Conservation (phyloP, 805 yeast species). For the Candida hungchunana region DNA sequence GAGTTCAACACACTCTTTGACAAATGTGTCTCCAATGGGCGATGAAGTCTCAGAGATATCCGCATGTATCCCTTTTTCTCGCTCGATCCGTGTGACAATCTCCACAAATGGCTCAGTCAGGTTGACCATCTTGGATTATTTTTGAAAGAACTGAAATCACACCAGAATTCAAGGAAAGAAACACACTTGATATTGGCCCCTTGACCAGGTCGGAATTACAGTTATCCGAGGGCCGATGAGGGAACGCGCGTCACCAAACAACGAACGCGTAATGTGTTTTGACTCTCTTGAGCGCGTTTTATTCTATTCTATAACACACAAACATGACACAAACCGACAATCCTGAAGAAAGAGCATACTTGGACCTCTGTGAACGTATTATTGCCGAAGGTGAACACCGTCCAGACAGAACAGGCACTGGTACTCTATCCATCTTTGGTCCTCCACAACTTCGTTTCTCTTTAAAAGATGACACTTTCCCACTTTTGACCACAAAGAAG, state of each 20-base stretch:
- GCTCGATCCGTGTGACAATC: constrained; percentile 12
- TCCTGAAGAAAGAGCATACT: constrained; percentile 76
- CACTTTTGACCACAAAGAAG: constrained; percentile 87
- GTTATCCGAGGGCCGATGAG: too few relatives aligned
- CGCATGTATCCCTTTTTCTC: constrained; percentile 7
- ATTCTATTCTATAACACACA: too few relatives aligned
- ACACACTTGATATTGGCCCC: too few relatives aligned
- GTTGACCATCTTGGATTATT: constrained; percentile 14
- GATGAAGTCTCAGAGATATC: not conserved
- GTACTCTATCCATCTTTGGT: constrained; percentile 85
- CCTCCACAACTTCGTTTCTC: constrained; percentile 93
- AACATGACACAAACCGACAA: too few relatives aligned
- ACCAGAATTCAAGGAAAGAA: too few relatives aligned
- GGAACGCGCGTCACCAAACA: too few relatives aligned
- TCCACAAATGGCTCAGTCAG: constrained; percentile 13
- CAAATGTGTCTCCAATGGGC: constrained; percentile 20
- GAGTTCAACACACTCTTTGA: constrained; percentile 21
- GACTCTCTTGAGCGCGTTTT: too few relatives aligned
- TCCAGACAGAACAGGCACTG: constrained; percentile 97
- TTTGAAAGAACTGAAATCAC: too few relatives aligned
- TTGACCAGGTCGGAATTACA: too few relatives aligned
- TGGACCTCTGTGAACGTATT: constrained; percentile 74
- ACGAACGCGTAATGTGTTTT: too few relatives aligned
- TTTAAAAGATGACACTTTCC: constrained; percentile 68
- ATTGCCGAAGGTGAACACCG: constrained; percentile 83